A percentile compares a stretch with the other conserved stretches of the same genome.
Evolutionary conservation across 768 basidiomycete genomes (phyloP).

Genomic region (Myochromella boudieri): DNA sequence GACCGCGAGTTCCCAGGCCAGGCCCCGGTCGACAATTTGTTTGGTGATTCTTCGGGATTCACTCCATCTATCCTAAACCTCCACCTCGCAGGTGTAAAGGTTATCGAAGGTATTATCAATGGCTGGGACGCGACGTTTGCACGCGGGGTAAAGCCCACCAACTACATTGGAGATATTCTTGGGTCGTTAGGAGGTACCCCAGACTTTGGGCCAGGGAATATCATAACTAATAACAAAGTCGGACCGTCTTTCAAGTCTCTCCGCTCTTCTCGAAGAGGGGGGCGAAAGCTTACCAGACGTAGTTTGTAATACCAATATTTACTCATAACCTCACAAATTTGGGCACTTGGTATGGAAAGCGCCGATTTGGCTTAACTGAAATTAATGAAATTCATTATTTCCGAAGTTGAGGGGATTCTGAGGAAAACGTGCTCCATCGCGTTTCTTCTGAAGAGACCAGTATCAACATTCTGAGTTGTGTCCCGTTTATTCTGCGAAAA

Average conservation of each 20-base stretch:
- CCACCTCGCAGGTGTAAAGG: slow-evolving; percentile 13
- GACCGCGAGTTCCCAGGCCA: slow-evolving; percentile 13
- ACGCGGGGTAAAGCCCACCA: slow-evolving; percentile 8
- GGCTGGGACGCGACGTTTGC: slow-evolving; percentile 8
- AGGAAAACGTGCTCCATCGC: too few relatives aligned
- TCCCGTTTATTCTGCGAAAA: too few relatives aligned
- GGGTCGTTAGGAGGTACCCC: slow-evolving; percentile 14
- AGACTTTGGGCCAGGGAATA: slow-evolving; percentile 13
- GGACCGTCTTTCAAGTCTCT: not conserved
- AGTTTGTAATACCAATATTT: too few relatives aligned
- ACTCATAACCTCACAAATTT: too few relatives aligned
- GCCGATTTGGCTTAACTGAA: too few relatives aligned
- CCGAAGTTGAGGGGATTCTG: too few relatives aligned
- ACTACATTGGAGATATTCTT: slow-evolving; percentile 15
- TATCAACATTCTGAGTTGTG: too few relatives aligned
- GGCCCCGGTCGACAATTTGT: slow-evolving; percentile 8
- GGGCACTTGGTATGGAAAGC: too few relatives aligned
- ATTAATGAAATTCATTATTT: too few relatives aligned
- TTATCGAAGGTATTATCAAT: slow-evolving; percentile 9
- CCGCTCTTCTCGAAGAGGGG: not conserved
- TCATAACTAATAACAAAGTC: not conserved
- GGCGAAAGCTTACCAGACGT: too few relatives aligned
- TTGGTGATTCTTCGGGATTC: slow-evolving; percentile 11
- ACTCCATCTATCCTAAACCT: slow-evolving; percentile 10
- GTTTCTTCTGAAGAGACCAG: too few relatives aligned